Conservation (phyloP, 805 yeast species). For the Geotrichum ghanense region DNA sequence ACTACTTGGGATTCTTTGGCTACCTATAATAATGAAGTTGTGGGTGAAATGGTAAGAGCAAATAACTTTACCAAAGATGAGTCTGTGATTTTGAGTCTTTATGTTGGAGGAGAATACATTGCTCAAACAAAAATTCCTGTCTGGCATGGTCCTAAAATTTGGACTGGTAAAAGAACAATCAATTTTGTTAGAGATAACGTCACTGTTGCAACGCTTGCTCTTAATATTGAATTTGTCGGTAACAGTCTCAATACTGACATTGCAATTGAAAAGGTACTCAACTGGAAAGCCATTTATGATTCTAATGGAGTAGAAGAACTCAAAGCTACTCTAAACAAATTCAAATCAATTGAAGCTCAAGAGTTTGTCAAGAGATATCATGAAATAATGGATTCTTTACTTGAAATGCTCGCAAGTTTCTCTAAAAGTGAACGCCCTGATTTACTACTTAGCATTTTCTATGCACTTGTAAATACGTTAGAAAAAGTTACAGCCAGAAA, state of each 20-base stretch:
- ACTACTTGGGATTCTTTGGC: slow-evolving; percentile 61
- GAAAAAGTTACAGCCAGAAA: slow-evolving; percentile 15
- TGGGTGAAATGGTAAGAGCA: slow-evolving; percentile 61
- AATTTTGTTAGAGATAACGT: slow-evolving; percentile 31
- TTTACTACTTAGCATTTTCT: slow-evolving; percentile 11
- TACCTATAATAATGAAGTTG: slow-evolving; percentile 55
- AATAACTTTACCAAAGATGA: slow-evolving; percentile 48
- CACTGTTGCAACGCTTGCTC: slow-evolving; percentile 32
- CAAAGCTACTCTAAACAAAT: slow-evolving; percentile 34
- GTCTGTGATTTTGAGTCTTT: slow-evolving; percentile 42
- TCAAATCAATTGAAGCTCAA: slow-evolving; percentile 41
- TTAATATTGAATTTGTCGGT: slow-evolving; percentile 62
- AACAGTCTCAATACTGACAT: slow-evolving; percentile 48
- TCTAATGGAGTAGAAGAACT: slow-evolving; percentile 34
- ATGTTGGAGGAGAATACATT: slow-evolving; percentile 47
- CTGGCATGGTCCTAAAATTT: slow-evolving; percentile 18
- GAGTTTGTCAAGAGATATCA: slow-evolving; percentile 34
- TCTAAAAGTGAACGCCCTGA: slow-evolving; percentile 6
- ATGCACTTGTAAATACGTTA: slow-evolving; percentile 18
- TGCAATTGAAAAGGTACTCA: slow-evolving; percentile 41
- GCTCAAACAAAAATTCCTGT: slow-evolving; percentile 45
- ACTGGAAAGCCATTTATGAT: slow-evolving; percentile 38
- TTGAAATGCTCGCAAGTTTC: slow-evolving; percentile 29
- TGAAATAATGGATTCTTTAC: slow-evolving; percentile 20
- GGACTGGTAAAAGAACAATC: slow-evolving; percentile 12